Evolutionary conservation across 2,329 filamentous ascomycete genomes (phyloP).

Genomic region (Penicillium decumbens): DNA sequence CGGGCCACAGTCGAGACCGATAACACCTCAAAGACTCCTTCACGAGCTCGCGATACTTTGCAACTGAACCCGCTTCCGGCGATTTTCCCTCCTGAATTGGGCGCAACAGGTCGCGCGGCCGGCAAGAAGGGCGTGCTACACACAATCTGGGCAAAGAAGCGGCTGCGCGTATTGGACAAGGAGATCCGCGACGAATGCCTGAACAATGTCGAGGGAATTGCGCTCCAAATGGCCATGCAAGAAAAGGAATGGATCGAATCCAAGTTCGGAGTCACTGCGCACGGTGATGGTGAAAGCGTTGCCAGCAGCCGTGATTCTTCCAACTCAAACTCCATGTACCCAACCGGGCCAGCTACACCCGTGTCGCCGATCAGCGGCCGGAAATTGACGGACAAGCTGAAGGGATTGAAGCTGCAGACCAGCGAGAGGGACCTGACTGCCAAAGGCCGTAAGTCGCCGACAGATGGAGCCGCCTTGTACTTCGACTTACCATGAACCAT

Average conservation of each 20-base stretch:
- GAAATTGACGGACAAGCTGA: conserved; percentile 72
- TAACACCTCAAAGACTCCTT: background rate
- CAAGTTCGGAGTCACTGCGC: conserved; percentile 64
- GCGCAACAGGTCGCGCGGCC: conserved; percentile 59
- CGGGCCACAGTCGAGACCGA: conserved; percentile 23
- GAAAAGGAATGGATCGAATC: conserved; percentile 82
- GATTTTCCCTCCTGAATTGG: conserved; percentile 74
- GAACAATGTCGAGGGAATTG: conserved; percentile 74
- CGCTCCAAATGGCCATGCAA: conserved; percentile 74
- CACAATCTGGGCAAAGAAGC: conserved; percentile 83
- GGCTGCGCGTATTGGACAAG: conserved; percentile 66
- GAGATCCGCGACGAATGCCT: conserved; percentile 73
- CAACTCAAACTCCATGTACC: conserved; percentile 23
- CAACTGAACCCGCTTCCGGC: conserved; percentile 76
- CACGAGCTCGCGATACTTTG: conserved; percentile 42
- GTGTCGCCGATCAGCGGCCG: conserved; percentile 61
- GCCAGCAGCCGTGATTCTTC: conserved; percentile 20
- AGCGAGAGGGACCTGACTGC: conserved; percentile 60
- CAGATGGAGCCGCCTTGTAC: background rate
- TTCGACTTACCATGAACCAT: background rate
- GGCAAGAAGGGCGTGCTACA: conserved; percentile 79
- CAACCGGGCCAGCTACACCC: conserved; percentile 52
- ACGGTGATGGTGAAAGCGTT: conserved; percentile 35
- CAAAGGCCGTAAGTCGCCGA: conserved; percentile 48
- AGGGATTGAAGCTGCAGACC: conserved; percentile 72